A percentile compares a stretch with the other conserved stretches of the same genome.
Evolutionary conservation across 1,284 basidiomycete species (phyloP).

Genomic region (Cutaneotrichosporon mucoides): DNA sequence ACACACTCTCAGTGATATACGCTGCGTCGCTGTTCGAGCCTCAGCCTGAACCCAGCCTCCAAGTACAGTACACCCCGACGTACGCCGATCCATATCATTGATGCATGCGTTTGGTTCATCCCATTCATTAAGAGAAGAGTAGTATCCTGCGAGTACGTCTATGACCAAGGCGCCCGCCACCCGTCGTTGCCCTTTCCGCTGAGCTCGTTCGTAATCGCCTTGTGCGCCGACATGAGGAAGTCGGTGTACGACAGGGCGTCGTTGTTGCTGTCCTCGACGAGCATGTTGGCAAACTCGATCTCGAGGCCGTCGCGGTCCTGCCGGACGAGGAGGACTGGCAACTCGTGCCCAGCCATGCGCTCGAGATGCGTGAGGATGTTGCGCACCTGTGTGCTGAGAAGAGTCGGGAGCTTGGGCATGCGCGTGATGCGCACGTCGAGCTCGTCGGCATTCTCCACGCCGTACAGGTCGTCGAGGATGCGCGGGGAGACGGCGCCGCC

Average conservation of each 20-base stretch:
- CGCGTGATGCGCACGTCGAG: constrained; percentile 69
- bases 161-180: constrained; percentile 43
- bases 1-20: too few relatives aligned
- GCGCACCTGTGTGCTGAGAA: constrained; percentile 76
- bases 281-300: constrained; percentile 93
- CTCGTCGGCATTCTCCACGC: constrained; percentile 68
- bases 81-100: neutral
- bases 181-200: constrained; percentile 43
- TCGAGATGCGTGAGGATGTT: constrained; percentile 74
- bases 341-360: constrained; percentile 59
- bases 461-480: constrained; percentile 80
- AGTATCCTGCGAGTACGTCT: neutral
- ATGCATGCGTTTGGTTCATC: constrained; percentile 3
- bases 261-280: constrained; percentile 96
- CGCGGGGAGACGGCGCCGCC: constrained; percentile 77
- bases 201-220: constrained; percentile 48
- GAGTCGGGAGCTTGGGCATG: constrained; percentile 70
- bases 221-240: constrained; percentile 52
- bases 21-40: too few relatives aligned
- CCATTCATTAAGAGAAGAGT: constrained; percentile 2
- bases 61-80: neutral
- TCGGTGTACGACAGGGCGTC: constrained; percentile 84
- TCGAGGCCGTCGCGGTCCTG: constrained; percentile 93
- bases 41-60: neutral
- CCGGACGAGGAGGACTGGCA: constrained; percentile 74